These are phyloP conservation scores for Leccinum fuscescens DNA, from an alignment of 1,284 basidiomycete genomes.

Conservation along the genomic window DNA sequence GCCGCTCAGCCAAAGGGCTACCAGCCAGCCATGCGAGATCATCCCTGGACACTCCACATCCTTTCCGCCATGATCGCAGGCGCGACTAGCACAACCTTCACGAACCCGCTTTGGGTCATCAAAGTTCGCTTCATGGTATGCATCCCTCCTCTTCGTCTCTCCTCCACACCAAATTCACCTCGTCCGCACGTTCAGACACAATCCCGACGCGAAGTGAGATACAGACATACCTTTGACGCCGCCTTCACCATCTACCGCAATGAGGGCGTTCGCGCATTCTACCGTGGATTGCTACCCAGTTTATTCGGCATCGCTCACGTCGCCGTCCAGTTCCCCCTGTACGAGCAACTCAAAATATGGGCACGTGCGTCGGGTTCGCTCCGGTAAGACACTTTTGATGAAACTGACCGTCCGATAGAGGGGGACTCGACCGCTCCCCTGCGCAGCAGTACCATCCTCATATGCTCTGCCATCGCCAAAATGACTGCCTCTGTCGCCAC, in stretches of 20 bases:
- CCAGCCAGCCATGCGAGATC: conserved; percentile 71
- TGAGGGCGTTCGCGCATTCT: conserved; percentile 86
- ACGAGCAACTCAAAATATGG: conserved; percentile 84
- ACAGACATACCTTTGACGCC: conserved; percentile 86
- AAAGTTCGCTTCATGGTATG: conserved; percentile 96
- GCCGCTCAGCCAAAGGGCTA: conserved; percentile 82
- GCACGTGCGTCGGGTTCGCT: conserved; percentile 60
- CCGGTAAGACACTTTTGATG: background rate
- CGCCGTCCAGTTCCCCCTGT: conserved; percentile 94
- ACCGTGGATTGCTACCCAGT: conserved; percentile 87
- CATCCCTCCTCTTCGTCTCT: conserved; percentile 6
- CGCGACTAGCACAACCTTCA: conserved; percentile 84
- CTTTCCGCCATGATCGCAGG: conserved; percentile 92
- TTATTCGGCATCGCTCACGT: conserved; percentile 89
- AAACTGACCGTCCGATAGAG: conserved; percentile 37
- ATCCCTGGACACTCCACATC: conserved; percentile 83
- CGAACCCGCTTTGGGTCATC: conserved; percentile 95
- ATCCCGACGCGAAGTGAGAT: conserved; percentile 69
- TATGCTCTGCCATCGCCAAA: conserved; percentile 86
- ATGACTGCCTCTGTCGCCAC: conserved; percentile 93
- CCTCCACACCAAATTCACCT: conserved; percentile 1
- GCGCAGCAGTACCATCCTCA: conserved; percentile 68
- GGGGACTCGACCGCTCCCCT: conserved; percentile 58
- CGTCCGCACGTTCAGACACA: conserved; percentile 57
- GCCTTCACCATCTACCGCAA: conserved; percentile 81